Evolutionary conservation across 2,329 filamentous ascomycete genomes (phyloP).

Genomic region (Paracoccidioides lutzii): DNA sequence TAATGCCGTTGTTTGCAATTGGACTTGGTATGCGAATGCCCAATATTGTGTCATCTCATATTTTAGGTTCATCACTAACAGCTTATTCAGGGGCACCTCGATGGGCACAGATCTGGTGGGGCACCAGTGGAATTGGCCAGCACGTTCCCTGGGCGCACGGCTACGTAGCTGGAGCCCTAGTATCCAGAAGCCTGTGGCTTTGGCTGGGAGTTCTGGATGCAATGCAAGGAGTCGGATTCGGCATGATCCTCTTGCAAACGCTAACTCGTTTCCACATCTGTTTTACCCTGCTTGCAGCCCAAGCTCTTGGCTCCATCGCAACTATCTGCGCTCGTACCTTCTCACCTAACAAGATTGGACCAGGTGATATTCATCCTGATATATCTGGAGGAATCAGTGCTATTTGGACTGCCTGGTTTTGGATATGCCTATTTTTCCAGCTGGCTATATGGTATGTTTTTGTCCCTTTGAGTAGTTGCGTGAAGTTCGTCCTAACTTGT

Average conservation of each 20-base stretch:
- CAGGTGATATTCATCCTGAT: slow-evolving; percentile 50
- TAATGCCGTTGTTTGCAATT: slow-evolving; percentile 54
- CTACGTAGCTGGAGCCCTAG: slow-evolving; percentile 41
- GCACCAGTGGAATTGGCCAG: slow-evolving; percentile 45
- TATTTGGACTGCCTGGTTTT: slow-evolving; percentile 44
- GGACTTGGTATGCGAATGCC: slow-evolving; percentile 35
- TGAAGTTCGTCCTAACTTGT: not conserved
- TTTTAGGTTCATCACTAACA: not conserved
- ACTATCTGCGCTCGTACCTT: slow-evolving; percentile 50
- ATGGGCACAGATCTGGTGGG: slow-evolving; percentile 58
- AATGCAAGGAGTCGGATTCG: slow-evolving; percentile 53
- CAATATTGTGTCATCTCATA: not conserved
- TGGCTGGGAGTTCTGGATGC: slow-evolving; percentile 55
- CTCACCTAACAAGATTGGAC: slow-evolving; percentile 48
- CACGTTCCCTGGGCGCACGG: slow-evolving; percentile 51
- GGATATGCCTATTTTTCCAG: slow-evolving; percentile 47
- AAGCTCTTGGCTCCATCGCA: slow-evolving; percentile 48
- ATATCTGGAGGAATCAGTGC: slow-evolving; percentile 25
- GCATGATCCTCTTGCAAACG: slow-evolving; percentile 55
- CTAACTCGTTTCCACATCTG: slow-evolving; percentile 51
- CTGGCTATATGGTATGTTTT: slow-evolving; percentile 46
- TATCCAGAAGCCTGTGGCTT: slow-evolving; percentile 49
- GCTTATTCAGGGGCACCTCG: slow-evolving; percentile 38
- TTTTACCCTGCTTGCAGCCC: slow-evolving; percentile 31
- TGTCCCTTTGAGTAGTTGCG: slow-evolving; percentile 10